Conservation (phyloP, 2,329 filamentous ascomycete species). For the Pestalotiopsis fici region DNA sequence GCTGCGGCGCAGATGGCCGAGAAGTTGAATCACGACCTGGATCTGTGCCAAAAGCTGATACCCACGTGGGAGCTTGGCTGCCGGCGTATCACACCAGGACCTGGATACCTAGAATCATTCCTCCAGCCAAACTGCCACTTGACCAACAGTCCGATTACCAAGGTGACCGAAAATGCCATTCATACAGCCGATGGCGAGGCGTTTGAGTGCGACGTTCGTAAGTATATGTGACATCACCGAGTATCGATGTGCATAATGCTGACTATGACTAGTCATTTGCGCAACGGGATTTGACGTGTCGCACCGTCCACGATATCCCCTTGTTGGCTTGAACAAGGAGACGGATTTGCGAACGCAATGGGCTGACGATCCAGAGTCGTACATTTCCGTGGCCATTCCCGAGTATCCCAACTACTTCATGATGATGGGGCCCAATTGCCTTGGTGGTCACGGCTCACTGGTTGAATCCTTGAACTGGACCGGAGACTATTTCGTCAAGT, state of each 20-base stretch:
- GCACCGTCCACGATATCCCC: conserved; percentile 32
- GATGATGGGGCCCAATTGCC: conserved; percentile 18
- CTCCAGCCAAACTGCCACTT: conserved; percentile 15
- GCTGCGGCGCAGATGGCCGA: conserved; percentile 40
- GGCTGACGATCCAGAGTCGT: conserved; percentile 36
- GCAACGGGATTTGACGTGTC: conserved; percentile 10
- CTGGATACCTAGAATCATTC: conserved; percentile 21
- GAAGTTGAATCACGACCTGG: conserved; percentile 38
- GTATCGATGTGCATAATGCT: background rate
- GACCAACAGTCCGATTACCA: conserved; percentile 17
- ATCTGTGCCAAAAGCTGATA: conserved; percentile 34
- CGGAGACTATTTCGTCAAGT: conserved; percentile 24
- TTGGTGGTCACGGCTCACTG: conserved; percentile 14
- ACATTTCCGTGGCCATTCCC: conserved; percentile 28
- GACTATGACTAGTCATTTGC: background rate
- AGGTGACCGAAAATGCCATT: conserved; percentile 11
- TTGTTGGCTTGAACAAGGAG: conserved; percentile 45
- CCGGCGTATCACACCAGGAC: conserved; percentile 18
- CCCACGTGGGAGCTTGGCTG: conserved; percentile 21
- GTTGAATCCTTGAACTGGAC: conserved; percentile 17
- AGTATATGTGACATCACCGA: background rate
- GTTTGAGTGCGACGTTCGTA: conserved; percentile 14
- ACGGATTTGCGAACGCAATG: conserved; percentile 52
- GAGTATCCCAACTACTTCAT: conserved; percentile 32
- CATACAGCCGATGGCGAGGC: conserved; percentile 13